These are phyloP conservation scores for Hibiscus mutabilis DNA, from an alignment of 345 rosid genomes.

Conservation along the genomic window DNA sequence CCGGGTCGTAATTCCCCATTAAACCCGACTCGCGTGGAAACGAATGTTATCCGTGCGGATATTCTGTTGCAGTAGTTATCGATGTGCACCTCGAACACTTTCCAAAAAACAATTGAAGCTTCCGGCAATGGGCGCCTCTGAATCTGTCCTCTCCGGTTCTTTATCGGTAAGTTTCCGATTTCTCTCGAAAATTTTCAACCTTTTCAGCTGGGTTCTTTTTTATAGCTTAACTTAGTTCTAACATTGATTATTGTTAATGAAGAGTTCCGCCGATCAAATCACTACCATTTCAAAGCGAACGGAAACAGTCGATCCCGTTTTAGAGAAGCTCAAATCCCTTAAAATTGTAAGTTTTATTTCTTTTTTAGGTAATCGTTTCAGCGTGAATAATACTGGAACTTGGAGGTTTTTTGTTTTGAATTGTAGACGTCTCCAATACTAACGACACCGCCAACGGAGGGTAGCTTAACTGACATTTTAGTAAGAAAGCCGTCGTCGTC, in stretches of 20 bases:
- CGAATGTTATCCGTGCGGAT: too few relatives aligned
- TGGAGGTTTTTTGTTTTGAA: background rate
- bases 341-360: constrained; percentile 44
- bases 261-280: constrained; percentile 53
- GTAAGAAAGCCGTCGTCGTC: constrained; percentile 63
- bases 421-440: constrained; percentile 69
- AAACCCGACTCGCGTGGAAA: background rate
- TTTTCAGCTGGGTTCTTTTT: background rate
- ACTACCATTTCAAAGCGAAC: constrained; percentile 68
- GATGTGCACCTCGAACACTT: background rate
- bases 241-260: background rate
- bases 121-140: constrained; percentile 29
- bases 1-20: background rate
- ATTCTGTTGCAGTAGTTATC: constrained; percentile 2
- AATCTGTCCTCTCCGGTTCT: constrained; percentile 34
- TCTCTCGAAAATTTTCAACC: background rate
- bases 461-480: constrained; percentile 92
- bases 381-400: background rate
- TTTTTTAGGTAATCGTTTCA: background rate
- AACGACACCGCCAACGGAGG: constrained; percentile 54
- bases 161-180: constrained; percentile 36
- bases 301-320: constrained; percentile 58
- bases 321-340: constrained; percentile 74
- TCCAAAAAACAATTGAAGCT: background rate
- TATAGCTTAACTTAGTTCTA: background rate